phyloP scores from a whole-genome alignment of 208 protist species.

The Tetramitus jugosus region DNA sequence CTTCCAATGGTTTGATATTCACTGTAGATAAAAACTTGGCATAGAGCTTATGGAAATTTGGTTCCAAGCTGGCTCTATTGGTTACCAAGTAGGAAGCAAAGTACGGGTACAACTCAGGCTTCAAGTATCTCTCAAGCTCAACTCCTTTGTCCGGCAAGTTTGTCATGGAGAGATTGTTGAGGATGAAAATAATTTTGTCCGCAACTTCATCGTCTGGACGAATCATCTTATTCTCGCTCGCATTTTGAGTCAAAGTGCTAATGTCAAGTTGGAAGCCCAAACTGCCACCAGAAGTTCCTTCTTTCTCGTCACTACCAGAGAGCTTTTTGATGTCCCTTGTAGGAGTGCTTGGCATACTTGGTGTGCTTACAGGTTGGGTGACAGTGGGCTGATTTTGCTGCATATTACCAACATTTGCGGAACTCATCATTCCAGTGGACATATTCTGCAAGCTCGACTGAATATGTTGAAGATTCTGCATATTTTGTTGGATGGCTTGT shows the following conservation, averaged over 20 bases:
- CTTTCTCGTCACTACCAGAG: background rate
- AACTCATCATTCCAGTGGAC: background rate
- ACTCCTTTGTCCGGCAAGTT: slow-evolving; percentile 56
- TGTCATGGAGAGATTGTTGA: slow-evolving; percentile 66
- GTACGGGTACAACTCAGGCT: slow-evolving; percentile 34
- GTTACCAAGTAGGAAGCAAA: slow-evolving; percentile 92
- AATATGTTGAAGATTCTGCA: no score
- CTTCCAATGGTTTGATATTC: slow-evolving; percentile 65
- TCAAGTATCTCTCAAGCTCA: slow-evolving; percentile 34
- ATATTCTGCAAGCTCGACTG: background rate
- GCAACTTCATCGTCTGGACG: slow-evolving; percentile 35
- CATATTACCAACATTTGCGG: background rate
- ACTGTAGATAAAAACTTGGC: slow-evolving; percentile 65
- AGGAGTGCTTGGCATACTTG: background rate
- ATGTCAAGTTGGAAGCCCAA: slow-evolving; percentile 11
- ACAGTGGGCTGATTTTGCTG: background rate
- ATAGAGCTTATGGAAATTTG: slow-evolving; percentile 93
- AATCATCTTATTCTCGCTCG: background rate
- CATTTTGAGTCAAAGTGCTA: background rate
- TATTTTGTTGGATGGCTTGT: background rate
- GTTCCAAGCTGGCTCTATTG: slow-evolving; percentile 92
- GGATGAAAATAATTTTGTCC: slow-evolving; percentile 69
- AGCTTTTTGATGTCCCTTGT: background rate
- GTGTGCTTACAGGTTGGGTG: background rate
- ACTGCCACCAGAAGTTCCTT: background rate